Base-by-base conservation (phyloP, 2,329 filamentous ascomycete genomes). In the Ascochyta fabae region DNA sequence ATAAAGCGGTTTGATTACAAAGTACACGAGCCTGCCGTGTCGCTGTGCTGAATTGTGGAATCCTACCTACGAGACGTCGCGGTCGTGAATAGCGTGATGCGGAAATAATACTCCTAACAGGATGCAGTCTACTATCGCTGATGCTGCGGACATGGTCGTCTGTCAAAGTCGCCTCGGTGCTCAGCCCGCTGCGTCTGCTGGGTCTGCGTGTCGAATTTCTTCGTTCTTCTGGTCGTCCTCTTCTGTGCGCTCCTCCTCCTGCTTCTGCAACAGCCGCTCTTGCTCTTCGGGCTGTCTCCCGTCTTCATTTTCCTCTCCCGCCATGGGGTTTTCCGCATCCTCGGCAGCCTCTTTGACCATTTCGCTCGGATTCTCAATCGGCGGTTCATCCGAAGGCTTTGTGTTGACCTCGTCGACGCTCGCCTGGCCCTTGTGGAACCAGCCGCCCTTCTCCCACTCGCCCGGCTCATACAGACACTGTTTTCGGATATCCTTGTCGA, bases 361-460 rank as follows among this genome's bases (percentile, higher is more conserved):
- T 26, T 67, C 36, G 2, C 68, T 68, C 8, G 64, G 62, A 33
- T 68, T 64, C 6, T 58, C 38, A 7, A 64, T 38, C 2, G 65
- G 64, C 8, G 62, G 46, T 31, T 66, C 29, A 1, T 60, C 58
- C 1, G 65, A 69, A 5, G 72, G 79, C 24, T 60, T 67, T 0
- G 79, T 81, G 6, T 72, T 55, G 1, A 73, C 77, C 8, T 73
- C 70, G 3, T 73, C 73, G 0, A 75, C 62, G 51, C 74, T 72
- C 49, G 74, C 67, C 51, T 77, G 69, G 4, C 67, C 69, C n/a
- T 70, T 64, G 15, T 78, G 73, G 61, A 96, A 95, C 92, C 92
- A 96, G 1, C 92, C 92, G 4, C 92, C 92, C n/a, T 80, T 79
- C 65, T 96, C 92, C 92, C 92, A 96, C 41, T 87, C 74, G 0